Evolutionary conservation across 345 rosid species (phyloP).

Genomic region (Hypericum androsaemum): DNA sequence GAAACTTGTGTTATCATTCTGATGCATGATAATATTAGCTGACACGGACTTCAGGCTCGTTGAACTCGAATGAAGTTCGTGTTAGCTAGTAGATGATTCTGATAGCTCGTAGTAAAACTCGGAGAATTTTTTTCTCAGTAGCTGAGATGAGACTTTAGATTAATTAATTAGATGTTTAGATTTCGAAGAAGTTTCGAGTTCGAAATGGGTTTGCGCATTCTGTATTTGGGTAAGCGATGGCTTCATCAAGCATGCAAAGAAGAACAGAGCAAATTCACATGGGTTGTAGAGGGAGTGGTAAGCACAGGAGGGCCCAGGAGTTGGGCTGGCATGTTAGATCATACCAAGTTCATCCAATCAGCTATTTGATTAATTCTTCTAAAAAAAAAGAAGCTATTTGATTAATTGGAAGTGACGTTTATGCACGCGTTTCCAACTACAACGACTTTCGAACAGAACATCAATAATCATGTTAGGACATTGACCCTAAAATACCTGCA

Average conservation of each 20-base stretch:
- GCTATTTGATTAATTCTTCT: slow-evolving; percentile 1
- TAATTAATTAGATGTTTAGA: too few species aligned
- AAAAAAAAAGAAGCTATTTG: background rate
- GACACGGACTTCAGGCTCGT: too few species aligned
- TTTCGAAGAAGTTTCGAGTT: too few species aligned
- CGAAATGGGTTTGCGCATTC: too few species aligned
- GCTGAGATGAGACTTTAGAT: too few species aligned
- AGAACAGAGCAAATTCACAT: slow-evolving; percentile 21
- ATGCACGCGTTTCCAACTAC: background rate
- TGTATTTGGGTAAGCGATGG: too few species aligned
- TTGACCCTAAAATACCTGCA: slow-evolving; percentile 18
- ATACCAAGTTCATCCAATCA: slow-evolving; percentile 8
- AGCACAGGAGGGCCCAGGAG: slow-evolving; percentile 10
- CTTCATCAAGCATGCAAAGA: background rate
- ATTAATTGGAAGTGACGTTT: background rate
- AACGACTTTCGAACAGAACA: slow-evolving; percentile 17
- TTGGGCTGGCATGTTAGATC: slow-evolving; percentile 12
- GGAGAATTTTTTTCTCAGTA: too few species aligned
- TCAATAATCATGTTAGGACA: slow-evolving; percentile 21
- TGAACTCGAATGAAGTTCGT: too few species aligned
- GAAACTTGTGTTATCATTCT: too few species aligned
- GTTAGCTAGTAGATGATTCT: too few species aligned
- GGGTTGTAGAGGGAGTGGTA: slow-evolving; percentile 15
- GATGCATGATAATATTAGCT: too few species aligned
- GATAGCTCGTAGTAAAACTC: too few species aligned